These are phyloP conservation scores for Didymella keratinophila DNA, from an alignment of 2,329 filamentous ascomycete species.

Conservation along the genomic window DNA sequence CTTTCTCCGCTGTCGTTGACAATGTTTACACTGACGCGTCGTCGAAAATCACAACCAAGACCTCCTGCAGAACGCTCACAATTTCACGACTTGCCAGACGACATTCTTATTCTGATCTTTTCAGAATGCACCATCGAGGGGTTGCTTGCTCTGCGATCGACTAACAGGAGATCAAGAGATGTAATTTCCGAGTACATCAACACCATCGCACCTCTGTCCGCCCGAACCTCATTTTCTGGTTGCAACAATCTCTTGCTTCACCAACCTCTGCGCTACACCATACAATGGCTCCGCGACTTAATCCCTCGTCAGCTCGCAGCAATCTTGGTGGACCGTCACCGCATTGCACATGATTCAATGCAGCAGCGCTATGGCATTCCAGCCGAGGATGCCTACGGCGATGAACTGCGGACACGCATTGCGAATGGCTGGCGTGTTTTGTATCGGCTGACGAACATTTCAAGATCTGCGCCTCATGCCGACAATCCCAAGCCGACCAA, in stretches of 20 bases:
- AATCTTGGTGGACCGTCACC: conserved; percentile 41
- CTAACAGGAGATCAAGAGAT: conserved; percentile 28
- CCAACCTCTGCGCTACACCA: conserved; percentile 16
- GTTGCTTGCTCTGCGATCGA: conserved; percentile 34
- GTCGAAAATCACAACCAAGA: not conserved
- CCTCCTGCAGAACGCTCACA: conserved; percentile 1
- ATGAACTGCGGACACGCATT: conserved; percentile 37
- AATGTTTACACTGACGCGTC: conserved; percentile 13
- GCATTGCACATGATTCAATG: conserved; percentile 30
- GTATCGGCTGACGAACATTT: conserved; percentile 35
- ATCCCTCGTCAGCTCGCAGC: conserved; percentile 42
- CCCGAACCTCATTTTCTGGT: conserved; percentile 37
- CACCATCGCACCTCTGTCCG: conserved; percentile 40
- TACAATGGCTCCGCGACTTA: conserved; percentile 37
- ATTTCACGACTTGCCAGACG: conserved; percentile 37
- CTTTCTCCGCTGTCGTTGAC: not conserved
- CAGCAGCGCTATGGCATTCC: conserved; percentile 36
- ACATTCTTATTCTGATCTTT: conserved; percentile 42
- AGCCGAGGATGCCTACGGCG: conserved; percentile 42
- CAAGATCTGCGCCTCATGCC: conserved; percentile 28
- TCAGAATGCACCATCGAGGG: conserved; percentile 42
- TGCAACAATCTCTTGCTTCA: conserved; percentile 26
- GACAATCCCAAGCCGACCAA: conserved; percentile 21
- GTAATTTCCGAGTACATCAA: conserved; percentile 37
- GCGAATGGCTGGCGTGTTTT: conserved; percentile 43